Conservation (phyloP, 2,329 filamentous ascomycete genomes). For the Huntiella decipiens region DNA sequence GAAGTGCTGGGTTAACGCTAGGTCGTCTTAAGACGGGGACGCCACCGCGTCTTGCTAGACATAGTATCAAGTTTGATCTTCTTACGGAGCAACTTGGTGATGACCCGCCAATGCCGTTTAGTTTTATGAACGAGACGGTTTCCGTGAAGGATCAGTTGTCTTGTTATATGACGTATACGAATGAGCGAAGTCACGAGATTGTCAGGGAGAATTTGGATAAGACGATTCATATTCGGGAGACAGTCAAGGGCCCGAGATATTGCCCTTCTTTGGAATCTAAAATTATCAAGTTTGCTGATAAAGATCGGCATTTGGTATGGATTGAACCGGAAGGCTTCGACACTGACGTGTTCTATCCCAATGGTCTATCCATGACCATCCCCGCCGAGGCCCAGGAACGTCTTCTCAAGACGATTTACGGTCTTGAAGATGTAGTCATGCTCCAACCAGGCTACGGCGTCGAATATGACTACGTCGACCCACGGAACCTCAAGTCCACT, state of each 20-base stretch:
- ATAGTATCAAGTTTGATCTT: constrained; percentile 58
- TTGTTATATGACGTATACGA: constrained; percentile 82
- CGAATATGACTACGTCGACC: constrained; percentile 97
- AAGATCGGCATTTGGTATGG: constrained; percentile 76
- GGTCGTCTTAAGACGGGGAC: constrained; percentile 92
- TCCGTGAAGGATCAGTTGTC: constrained; percentile 62
- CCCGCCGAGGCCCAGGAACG: constrained; percentile 72
- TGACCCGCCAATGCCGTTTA: constrained; percentile 73
- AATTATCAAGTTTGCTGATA: constrained; percentile 69
- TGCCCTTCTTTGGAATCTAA: constrained; percentile 94
- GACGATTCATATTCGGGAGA: constrained; percentile 89
- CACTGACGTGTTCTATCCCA: constrained; percentile 80
- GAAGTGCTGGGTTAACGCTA: constrained; percentile 71
- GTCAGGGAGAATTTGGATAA: constrained; percentile 83
- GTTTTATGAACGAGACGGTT: constrained; percentile 66
- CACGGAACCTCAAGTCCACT: constrained; percentile 67
- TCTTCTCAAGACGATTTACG: constrained; percentile 70
- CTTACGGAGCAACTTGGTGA: constrained; percentile 66
- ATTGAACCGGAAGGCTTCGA: constrained; percentile 91
- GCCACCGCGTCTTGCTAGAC: constrained; percentile 65
- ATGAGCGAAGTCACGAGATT: constrained; percentile 61
- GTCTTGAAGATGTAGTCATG: constrained; percentile 78
- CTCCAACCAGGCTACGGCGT: constrained; percentile 91
- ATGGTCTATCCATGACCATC: constrained; percentile 93
- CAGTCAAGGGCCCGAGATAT: constrained; percentile 82